These are phyloP conservation scores for Xanthoparmelia taractica DNA, from an alignment of 495 filamentous ascomycete genomes.

Conservation along the genomic window DNA sequence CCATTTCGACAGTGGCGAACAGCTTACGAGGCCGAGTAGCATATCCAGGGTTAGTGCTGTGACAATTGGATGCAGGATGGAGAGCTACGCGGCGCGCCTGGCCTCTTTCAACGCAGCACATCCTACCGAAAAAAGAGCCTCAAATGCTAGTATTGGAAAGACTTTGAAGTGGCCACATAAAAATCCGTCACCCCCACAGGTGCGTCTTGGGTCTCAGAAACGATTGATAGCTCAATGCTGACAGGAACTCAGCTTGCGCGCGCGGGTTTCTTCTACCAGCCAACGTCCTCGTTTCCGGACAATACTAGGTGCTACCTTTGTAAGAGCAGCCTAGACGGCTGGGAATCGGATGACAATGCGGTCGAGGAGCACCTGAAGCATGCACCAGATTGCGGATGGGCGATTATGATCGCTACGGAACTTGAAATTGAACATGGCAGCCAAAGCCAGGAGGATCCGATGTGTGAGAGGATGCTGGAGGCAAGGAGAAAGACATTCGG, in stretches of 20 bases:
- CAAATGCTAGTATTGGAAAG: conserved; percentile 54
- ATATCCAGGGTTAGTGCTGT: background rate
- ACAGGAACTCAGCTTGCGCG: conserved; percentile 59
- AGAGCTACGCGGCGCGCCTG: conserved; percentile 63
- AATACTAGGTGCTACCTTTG: conserved; percentile 89
- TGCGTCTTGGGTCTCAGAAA: conserved; percentile 33
- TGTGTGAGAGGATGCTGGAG: conserved; percentile 55
- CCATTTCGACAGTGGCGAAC: background rate
- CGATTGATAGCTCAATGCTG: conserved; percentile 18
- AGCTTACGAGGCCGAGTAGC: background rate
- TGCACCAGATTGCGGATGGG: conserved; percentile 77
- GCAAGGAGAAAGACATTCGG: conserved; percentile 77
- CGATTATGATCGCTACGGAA: conserved; percentile 66
- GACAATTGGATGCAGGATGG: conserved; percentile 31
- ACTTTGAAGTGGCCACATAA: conserved; percentile 70
- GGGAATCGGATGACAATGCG: conserved; percentile 78
- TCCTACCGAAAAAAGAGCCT: conserved; percentile 58
- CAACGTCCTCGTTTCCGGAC: conserved; percentile 63
- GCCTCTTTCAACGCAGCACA: conserved; percentile 61
- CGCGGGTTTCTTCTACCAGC: conserved; percentile 86
- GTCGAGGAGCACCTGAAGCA: conserved; percentile 77
- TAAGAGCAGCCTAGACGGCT: conserved; percentile 69
- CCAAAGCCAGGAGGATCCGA: conserved; percentile 60
- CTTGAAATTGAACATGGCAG: conserved; percentile 54
- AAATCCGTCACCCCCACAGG: conserved; percentile 54